Evolutionary conservation across 2,329 filamentous ascomycete genomes (phyloP).

Genomic region (Trichoderma oligosporum): DNA sequence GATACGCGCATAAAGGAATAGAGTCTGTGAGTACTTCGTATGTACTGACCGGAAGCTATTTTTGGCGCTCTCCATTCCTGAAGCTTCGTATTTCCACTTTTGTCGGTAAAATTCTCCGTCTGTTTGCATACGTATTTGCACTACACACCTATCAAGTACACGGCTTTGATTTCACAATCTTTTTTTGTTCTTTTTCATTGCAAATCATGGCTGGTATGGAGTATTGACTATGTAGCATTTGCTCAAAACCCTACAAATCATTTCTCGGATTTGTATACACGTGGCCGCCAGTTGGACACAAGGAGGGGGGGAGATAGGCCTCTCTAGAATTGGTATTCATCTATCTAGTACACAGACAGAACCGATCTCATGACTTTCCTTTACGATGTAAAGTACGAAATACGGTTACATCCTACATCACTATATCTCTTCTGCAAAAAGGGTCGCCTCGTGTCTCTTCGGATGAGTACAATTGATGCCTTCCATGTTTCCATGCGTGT

Average conservation of each 20-base stretch:
- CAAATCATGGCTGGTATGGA: background rate
- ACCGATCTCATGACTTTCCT: background rate
- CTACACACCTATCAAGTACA: background rate
- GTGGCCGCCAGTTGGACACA: background rate
- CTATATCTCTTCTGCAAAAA: background rate
- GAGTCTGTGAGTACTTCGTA: background rate
- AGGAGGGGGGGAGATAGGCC: background rate
- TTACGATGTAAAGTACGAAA: background rate
- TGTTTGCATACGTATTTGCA: background rate
- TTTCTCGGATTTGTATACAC: background rate
- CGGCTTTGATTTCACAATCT: too few relatives aligned
- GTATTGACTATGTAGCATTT: background rate
- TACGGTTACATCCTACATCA: background rate
- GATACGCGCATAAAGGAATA: background rate
- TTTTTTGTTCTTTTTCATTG: background rate
- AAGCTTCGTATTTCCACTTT: constrained; percentile 10
- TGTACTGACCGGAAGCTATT: constrained; percentile 11
- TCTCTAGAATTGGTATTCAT: too few relatives aligned
- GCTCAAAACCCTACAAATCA: background rate
- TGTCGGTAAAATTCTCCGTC: constrained; percentile 12
- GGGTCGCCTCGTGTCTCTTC: background rate
- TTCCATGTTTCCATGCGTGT: constrained; percentile 9
- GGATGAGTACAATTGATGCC: background rate
- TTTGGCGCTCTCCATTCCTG: background rate
- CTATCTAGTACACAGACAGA: too few relatives aligned